Evolutionary conservation across 345 rosid species (phyloP), one percentile per base, ranked within the genome.

Genomic region (Syzygium grande): DNA sequence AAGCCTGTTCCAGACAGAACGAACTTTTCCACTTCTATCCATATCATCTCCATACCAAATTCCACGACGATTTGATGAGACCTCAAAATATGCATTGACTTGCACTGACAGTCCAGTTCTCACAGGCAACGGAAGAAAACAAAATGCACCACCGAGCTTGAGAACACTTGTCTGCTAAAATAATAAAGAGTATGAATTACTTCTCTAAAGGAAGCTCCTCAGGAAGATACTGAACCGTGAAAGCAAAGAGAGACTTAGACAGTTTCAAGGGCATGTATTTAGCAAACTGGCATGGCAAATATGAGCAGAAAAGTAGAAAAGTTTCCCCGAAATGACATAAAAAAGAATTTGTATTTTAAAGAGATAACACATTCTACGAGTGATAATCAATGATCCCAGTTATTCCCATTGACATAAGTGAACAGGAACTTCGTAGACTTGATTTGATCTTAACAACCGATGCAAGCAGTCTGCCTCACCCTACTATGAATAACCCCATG

Each of bases 21-120:
- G 99, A 91, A 97, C 88, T 93, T 94, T 97, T 34, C 98, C 99
- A 92, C 99, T 93, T 91, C 97, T 96, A 89, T 97, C 99, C 99
- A 97, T 97, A 89, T 97, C 99, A 68, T 90, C 98, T 87, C 99
- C 99, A 91, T 96, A 95, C 99, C 99, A 97, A 91, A 97, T 97
- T 89, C 98, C 98, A 68, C 99, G 98, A 79, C 99, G 99, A 85
- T 96, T 97, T 83, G 99, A 97, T 22, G 98, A 94, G 88, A 97
- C 98, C 91, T 97, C 99, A 94, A 97, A 97, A 91, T 96, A 97
- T 38, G 96, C 99, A 88, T 97, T 97, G 84, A 97, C 93, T 90
- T 97, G 98, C 88, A 96, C 98, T 41, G 90, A 90, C 92, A 97
- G 88, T 87, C 99, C 98, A 88, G 99, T 97, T 91, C 93, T 94